Base-by-base conservation (phyloP, 2,329 filamentous ascomycete species). In the Chaetomium olivaceum region DNA sequence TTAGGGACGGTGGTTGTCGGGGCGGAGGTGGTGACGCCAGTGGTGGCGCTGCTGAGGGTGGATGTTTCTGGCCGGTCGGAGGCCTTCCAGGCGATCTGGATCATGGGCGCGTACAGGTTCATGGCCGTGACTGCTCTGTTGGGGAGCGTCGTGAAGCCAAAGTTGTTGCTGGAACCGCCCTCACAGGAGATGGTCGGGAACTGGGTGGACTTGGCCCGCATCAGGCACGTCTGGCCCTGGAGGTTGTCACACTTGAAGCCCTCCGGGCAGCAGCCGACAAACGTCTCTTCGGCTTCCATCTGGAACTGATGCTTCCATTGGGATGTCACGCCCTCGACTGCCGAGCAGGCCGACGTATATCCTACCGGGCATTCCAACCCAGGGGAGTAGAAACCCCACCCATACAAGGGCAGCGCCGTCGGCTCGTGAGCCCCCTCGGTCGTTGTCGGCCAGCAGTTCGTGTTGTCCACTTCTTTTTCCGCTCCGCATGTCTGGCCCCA, bases 321-420 rank as follows among this genome's bases (percentile, higher is more conserved):
- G 19, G 65, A 33, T 14, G 43, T 56, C n/a, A 23, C n/a, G n/a
- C 70, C 71, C 3, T 62, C 71, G 0, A 71, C 73, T 2, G 75
- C 74, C n/a, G 70, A 70, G 59, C 76, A 79, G 1, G 75, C 73
- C 5, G 75, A 70, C 16, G 63, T 69, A 65, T 77, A 75, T 9
- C 76, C 76, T 3, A 59, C 57, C 0, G 77, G 77, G 61, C 76
- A 78, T 1, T 66, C 63, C 11, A 76, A 39, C 0, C 76, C 77
- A 0, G 77, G 77, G 3, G 76, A 78, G 62, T 78, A 78, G 62
- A 76, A 77, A 7, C 77, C 76, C 74, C 76, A 74, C 27, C 75
- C 76, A 9, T 63, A 58, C 16, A 77, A 62, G 4, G 73, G 67
- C 3, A 63, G 63, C 0, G 43, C 33, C 1, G 25, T 54, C n/a